phyloP scores from a whole-genome alignment of 2,329 filamentous ascomycete genomes.

The Ceratocystis smalleyi region DNA sequence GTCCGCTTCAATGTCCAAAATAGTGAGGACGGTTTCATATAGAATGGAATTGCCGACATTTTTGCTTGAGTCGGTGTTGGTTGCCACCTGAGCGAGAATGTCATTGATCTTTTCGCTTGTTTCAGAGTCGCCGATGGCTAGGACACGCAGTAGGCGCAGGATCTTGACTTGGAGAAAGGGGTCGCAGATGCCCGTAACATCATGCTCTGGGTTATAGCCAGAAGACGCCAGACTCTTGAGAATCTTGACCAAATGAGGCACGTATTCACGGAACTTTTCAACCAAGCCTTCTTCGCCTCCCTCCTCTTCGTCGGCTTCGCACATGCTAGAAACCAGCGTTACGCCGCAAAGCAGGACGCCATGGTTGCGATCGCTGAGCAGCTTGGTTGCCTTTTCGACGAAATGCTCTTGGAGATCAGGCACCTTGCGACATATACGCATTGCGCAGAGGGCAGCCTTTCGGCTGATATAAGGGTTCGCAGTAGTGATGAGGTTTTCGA shows the following conservation, averaged over 20 bases:
- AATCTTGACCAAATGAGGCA: slow-evolving; percentile 74
- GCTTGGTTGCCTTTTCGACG: slow-evolving; percentile 74
- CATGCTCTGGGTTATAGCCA: slow-evolving; percentile 92
- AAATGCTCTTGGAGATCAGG: slow-evolving; percentile 96
- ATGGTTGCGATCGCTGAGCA: slow-evolving; percentile 87
- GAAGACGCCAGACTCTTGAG: slow-evolving; percentile 86
- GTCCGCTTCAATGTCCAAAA: slow-evolving; percentile 94
- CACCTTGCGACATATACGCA: slow-evolving; percentile 96
- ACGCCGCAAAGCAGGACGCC: slow-evolving; percentile 86
- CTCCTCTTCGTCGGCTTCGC: slow-evolving; percentile 86
- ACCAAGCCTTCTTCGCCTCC: slow-evolving; percentile 79
- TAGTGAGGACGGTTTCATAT: slow-evolving; percentile 92
- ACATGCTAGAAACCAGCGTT: slow-evolving; percentile 79
- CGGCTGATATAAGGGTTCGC: slow-evolving; percentile 96
- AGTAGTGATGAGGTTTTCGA: slow-evolving; percentile 80
- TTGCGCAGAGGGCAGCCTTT: slow-evolving; percentile 95
- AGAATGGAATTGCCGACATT: slow-evolving; percentile 97
- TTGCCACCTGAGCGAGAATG: slow-evolving; percentile 91
- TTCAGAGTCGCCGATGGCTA: slow-evolving; percentile 70
- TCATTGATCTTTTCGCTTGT: slow-evolving; percentile 98
- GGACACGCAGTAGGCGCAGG: slow-evolving; percentile 65
- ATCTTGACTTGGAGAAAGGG: slow-evolving; percentile 97
- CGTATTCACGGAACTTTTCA: slow-evolving; percentile 76
- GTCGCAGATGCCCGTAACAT: slow-evolving; percentile 95
- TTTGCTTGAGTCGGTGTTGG: slow-evolving; percentile 94